These are phyloP conservation scores for Phialophora macrospora DNA, from an alignment of 2,329 filamentous ascomycete species.

Conservation along the genomic window DNA sequence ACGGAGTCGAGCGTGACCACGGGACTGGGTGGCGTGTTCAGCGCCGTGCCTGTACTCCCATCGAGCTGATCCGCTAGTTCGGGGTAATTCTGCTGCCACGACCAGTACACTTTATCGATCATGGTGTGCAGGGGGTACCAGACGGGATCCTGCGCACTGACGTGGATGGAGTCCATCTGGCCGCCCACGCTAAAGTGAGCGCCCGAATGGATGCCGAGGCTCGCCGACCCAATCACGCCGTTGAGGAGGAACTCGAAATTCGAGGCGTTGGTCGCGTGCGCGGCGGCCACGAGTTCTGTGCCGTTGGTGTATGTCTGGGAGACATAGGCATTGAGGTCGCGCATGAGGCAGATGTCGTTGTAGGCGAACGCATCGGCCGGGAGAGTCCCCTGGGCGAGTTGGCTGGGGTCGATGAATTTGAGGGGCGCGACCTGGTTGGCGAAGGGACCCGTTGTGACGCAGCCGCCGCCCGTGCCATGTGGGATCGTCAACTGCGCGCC, in stretches of 20 bases:
- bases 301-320: conserved; percentile 38
- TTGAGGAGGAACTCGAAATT: conserved; percentile 38
- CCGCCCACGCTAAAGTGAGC: conserved; percentile 40
- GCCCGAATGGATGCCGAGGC: conserved; percentile 38
- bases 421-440: conserved; percentile 36
- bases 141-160: conserved; percentile 38
- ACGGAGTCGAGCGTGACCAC: conserved; percentile 38
- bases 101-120: conserved; percentile 38
- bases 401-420: conserved; percentile 35
- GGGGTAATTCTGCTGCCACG: conserved; percentile 38
- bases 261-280: conserved; percentile 35
- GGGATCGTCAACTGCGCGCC: conserved; percentile 36
- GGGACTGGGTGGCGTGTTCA: conserved; percentile 35
- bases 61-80: conserved; percentile 32
- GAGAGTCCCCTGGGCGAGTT: conserved; percentile 32
- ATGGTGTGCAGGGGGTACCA: conserved; percentile 40
- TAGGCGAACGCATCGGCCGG: conserved; percentile 36
- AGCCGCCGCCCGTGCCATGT: conserved; percentile 40
- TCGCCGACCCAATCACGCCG: conserved; percentile 36
- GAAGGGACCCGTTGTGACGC: conserved; percentile 41
- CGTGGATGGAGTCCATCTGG: conserved; percentile 39
- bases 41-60: conserved; percentile 36
- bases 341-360: conserved; percentile 38
- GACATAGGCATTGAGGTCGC: conserved; percentile 39
- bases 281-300: conserved; percentile 31